A percentile compares a stretch with the other conserved stretches of the same genome.
phyloP scores from a whole-genome alignment of 768 basidiomycete species.

The Russula dissimulans region DNA sequence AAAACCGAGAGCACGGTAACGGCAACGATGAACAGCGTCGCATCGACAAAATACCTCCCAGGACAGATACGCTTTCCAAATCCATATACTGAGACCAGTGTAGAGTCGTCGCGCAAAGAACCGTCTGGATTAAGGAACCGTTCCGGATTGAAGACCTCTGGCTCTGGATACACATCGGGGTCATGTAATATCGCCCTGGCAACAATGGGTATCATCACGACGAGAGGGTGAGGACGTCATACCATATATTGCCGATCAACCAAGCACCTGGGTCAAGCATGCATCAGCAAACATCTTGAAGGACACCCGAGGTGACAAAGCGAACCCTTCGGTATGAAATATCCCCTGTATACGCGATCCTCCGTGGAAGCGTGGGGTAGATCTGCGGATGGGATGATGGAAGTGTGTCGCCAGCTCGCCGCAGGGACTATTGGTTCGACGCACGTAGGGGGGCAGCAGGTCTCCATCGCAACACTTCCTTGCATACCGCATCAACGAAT shows the following conservation, averaged over 20 bases:
- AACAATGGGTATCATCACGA: background rate
- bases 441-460: slow-evolving; percentile 12
- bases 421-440: background rate
- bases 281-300: background rate
- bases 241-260: slow-evolving; percentile 20
- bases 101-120: background rate
- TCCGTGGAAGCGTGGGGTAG: slow-evolving; percentile 10
- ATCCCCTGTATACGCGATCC: slow-evolving; percentile 21
- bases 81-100: background rate
- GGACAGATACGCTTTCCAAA: background rate
- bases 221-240: background rate
- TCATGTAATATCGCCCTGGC: background rate
- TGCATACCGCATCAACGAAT: background rate
- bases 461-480: slow-evolving; percentile 9
- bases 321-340: slow-evolving; percentile 15
- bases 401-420: background rate
- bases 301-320: background rate
- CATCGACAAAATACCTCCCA: background rate
- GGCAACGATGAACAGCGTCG: background rate
- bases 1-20: background rate
- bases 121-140: background rate
- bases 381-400: background rate
- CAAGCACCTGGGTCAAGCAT: slow-evolving; percentile 6
- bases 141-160: background rate
- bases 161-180: background rate